These are phyloP conservation scores for Grosmannia clavigera DNA, from an alignment of 2,329 filamentous ascomycete genomes.

Conservation along the genomic window DNA sequence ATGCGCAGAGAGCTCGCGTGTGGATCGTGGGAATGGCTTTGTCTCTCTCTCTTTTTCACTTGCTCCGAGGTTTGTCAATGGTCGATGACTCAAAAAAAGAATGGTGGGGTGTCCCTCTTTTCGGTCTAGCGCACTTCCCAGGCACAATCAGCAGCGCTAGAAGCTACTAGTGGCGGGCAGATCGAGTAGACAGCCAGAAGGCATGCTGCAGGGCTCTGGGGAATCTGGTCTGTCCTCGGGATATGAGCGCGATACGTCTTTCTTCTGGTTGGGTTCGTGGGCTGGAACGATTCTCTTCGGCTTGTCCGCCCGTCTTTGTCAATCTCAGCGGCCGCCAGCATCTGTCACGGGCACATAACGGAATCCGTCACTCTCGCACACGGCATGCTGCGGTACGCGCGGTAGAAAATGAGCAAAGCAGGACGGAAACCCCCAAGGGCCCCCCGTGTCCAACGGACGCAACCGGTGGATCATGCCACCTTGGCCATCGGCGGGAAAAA, in stretches of 20 bases:
- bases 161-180: background rate
- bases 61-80: background rate
- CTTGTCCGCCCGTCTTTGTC: too few relatives aligned
- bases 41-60: background rate
- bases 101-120: background rate
- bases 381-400: too few relatives aligned
- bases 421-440: too few relatives aligned
- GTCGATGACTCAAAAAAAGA: constrained; percentile 1
- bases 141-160: background rate
- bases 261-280: background rate
- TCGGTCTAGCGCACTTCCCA: background rate
- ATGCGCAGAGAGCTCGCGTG: background rate
- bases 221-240: too few relatives aligned
- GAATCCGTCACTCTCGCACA: too few relatives aligned
- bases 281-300: too few relatives aligned
- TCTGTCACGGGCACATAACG: too few relatives aligned
- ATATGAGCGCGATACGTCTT: background rate
- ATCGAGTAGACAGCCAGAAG: background rate
- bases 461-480: background rate
- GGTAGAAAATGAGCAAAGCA: too few relatives aligned
- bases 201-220: too few relatives aligned
- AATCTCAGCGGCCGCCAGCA: too few relatives aligned
- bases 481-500: background rate
- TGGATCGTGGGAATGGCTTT: background rate
- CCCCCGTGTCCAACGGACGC: too few relatives aligned